phyloP scores from a whole-genome alignment of 108 stramenopile species.

The Asterionellopsis glacialis region DNA sequence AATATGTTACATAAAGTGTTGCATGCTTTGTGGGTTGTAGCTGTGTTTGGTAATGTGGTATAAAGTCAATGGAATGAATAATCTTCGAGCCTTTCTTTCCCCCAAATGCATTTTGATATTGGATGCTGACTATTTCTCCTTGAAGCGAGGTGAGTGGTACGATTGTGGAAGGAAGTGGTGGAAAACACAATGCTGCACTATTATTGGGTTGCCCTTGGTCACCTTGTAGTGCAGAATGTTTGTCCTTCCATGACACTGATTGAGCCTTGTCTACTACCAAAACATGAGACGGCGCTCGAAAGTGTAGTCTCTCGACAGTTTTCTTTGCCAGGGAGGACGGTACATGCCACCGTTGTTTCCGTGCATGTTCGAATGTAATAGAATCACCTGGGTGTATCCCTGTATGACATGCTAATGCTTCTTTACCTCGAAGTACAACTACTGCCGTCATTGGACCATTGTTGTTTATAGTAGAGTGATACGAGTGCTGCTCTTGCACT shows the following conservation, averaged over 20 bases:
- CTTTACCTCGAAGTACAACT: constrained; percentile 47
- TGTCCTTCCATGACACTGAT: constrained; percentile 30
- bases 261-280: constrained; percentile 42
- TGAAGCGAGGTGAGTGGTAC: constrained; percentile 17
- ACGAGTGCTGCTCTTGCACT: too few relatives aligned
- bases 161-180: constrained; percentile 12
- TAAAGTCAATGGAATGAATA: constrained; percentile 3
- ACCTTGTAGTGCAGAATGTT: neutral
- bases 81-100: neutral
- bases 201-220: constrained; percentile 1
- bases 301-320: constrained; percentile 21
- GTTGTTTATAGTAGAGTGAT: neutral
- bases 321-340: constrained; percentile 29
- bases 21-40: neutral
- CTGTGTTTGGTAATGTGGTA: neutral
- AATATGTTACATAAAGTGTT: constrained; percentile 37
- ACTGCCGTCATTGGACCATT: constrained; percentile 32
- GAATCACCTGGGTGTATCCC: constrained; percentile 57
- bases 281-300: constrained; percentile 58
- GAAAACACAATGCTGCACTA: constrained; percentile 1
- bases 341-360: constrained; percentile 56
- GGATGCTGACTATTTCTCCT: constrained; percentile 9
- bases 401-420: constrained; percentile 46
- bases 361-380: constrained; percentile 37
- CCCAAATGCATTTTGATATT: neutral